These are phyloP conservation scores for Trapa bicornis DNA, from an alignment of 345 rosid species.

Conservation along the genomic window DNA sequence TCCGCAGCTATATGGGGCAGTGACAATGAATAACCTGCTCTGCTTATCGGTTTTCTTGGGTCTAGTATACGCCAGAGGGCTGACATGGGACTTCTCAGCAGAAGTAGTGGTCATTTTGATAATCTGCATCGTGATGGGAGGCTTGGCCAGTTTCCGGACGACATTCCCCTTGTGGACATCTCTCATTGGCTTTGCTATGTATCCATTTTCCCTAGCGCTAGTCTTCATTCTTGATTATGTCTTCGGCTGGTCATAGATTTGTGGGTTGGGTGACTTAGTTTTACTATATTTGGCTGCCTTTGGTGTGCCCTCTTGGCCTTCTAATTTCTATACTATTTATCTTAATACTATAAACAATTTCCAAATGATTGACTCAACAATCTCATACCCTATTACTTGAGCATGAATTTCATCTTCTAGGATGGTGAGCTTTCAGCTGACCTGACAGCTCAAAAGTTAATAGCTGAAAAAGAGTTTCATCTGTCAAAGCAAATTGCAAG, in stretches of 20 bases:
- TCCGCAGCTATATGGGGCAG: constrained; percentile 82
- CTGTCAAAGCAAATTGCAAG: too few species aligned
- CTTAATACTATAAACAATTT: too few species aligned
- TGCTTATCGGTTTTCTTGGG: constrained; percentile 89
- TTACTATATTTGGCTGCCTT: neutral
- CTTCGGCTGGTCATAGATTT: constrained; percentile 75
- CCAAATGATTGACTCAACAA: too few species aligned
- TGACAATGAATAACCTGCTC: constrained; percentile 80
- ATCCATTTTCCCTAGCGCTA: constrained; percentile 72
- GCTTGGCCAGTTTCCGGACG: constrained; percentile 75
- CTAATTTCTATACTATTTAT: neutral
- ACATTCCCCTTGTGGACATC: constrained; percentile 94
- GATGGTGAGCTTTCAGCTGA: too few species aligned
- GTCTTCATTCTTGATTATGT: constrained; percentile 76
- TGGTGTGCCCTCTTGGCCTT: neutral
- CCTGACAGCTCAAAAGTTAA: too few species aligned
- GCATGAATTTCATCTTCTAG: too few species aligned
- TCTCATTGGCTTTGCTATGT: constrained; percentile 51
- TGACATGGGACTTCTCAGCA: constrained; percentile 92
- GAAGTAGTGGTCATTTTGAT: constrained; percentile 83
- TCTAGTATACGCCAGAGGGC: constrained; percentile 57
- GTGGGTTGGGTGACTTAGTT: neutral
- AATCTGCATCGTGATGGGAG: constrained; percentile 72
- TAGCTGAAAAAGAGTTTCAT: too few species aligned
- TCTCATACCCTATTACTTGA: too few species aligned